Base-by-base conservation (phyloP, 371 early-diverging fungal species). In the Apophysomyces variabilis region DNA sequence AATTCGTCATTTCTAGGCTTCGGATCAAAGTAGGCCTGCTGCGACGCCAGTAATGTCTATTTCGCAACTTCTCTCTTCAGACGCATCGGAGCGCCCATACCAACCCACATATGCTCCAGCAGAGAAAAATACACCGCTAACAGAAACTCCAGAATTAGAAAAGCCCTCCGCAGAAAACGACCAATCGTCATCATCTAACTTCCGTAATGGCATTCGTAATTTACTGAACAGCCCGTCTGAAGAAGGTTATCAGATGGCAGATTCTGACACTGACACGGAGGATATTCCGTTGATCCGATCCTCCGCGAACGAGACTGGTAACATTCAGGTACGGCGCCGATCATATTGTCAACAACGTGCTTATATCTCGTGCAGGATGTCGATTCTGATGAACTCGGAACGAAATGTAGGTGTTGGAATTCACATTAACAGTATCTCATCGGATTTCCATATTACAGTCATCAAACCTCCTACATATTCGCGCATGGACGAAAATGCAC, bases 11-110 rank as follows among this genome's bases (percentile, higher is more conserved):
- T 26, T 57, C 18, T 60, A 54, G 41, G 38, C 64, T 9, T 56
- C 64, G 18, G 54, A 50, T 5, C 54, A 50, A 50, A 50, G 8
- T 50, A 50, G 67, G 66, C 38, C 36, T 67, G 35, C 47, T n/a
- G 7, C 69, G 11, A 72, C 81, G 32, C 78, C 81, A 35, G 67
- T 77, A 32, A 81, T 81, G 81, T 81, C 81, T 13, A 81, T 81
- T 57, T 81, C 81, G 12, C 81, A 81, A 54, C 56, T 81, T 0
- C 66, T 81, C 50, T 76, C 78, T 13, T 71, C 73, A 5, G 77
- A 77, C 61, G 67, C 70, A n/a, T 45, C 66, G n/a, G 57, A 70
- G 7, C 59, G 47, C 9, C 45, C 46, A 16, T 58, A 62, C 26
- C 45, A 44, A 46, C 13, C n/a, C 21, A n/a, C 59, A 39, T 39